These are phyloP conservation scores for Rhizopus microsporus DNA, from an alignment of 371 early-diverging fungal genomes.

Conservation along the genomic window DNA sequence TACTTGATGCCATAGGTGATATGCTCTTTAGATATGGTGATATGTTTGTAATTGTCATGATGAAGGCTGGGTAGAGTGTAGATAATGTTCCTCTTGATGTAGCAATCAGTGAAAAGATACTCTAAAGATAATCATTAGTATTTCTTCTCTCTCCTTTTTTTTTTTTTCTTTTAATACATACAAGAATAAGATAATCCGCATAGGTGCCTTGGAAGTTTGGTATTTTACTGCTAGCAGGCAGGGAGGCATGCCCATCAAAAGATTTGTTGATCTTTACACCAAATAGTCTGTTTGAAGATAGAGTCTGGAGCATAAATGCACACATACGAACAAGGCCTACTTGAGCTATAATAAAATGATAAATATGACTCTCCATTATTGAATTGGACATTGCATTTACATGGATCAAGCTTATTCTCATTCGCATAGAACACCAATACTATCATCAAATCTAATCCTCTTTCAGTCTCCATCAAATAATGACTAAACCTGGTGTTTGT, in stretches of 20 bases:
- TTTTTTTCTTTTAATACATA: slow-evolving; percentile 24
- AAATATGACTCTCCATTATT: too few relatives aligned
- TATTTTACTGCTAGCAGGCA: slow-evolving; percentile 67
- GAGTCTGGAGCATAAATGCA: slow-evolving; percentile 77
- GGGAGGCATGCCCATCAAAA: slow-evolving; percentile 70
- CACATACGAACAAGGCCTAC: slow-evolving; percentile 80
- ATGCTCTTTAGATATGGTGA: slow-evolving; percentile 80
- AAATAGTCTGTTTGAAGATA: slow-evolving; percentile 81
- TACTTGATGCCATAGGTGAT: slow-evolving; percentile 70
- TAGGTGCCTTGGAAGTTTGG: slow-evolving; percentile 79
- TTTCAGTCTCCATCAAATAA: slow-evolving; percentile 75
- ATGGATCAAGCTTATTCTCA: slow-evolving; percentile 63
- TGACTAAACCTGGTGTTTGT: slow-evolving; percentile 71
- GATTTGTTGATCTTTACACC: slow-evolving; percentile 76
- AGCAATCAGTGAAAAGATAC: slow-evolving; percentile 75
- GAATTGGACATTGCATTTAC: slow-evolving; percentile 60
- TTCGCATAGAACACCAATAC: slow-evolving; percentile 67
- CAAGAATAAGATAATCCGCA: slow-evolving; percentile 80
- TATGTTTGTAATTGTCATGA: slow-evolving; percentile 81
- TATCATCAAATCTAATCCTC: slow-evolving; percentile 66
- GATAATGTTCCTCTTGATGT: slow-evolving; percentile 70
- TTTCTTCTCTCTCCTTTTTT: slow-evolving; percentile 1
- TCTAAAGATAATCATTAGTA: slow-evolving; percentile 33
- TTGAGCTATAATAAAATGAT: slow-evolving; percentile 61
- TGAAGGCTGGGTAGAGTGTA: slow-evolving; percentile 75